Conservation (phyloP, 116 monocot species). For the Phalaenopsis hybrid region DNA sequence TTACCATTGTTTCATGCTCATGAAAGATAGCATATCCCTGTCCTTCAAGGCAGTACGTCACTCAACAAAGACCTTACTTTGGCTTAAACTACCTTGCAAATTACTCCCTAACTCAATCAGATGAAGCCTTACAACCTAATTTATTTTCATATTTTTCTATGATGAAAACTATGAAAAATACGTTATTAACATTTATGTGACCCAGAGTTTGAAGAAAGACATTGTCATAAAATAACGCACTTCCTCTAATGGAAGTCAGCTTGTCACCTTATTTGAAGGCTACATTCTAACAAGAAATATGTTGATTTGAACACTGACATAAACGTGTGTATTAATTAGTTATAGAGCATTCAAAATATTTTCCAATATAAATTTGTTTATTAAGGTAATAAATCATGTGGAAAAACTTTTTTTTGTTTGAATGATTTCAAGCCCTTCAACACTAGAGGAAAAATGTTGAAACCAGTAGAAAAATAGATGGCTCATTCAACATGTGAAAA, state of each 20-base stretch:
- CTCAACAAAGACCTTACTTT: background rate
- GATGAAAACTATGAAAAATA: background rate
- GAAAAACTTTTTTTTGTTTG: background rate
- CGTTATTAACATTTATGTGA: background rate
- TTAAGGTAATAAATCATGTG: too few relatives aligned
- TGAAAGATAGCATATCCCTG: conserved; percentile 4
- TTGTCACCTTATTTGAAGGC: background rate
- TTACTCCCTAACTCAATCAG: background rate
- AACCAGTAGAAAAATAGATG: too few relatives aligned
- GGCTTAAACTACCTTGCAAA: background rate
- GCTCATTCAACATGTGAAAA: too few relatives aligned
- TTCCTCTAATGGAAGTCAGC: background rate
- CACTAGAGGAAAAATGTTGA: background rate
- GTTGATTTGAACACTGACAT: background rate
- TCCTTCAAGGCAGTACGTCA: background rate
- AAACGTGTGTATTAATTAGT: too few relatives aligned
- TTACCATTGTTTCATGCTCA: too few relatives aligned
- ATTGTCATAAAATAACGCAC: background rate
- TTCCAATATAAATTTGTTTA: too few relatives aligned
- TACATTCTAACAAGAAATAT: background rate
- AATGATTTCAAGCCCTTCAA: background rate
- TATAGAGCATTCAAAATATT: too few relatives aligned
- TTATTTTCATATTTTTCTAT: background rate
- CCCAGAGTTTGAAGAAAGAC: background rate
- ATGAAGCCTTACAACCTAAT: background rate